These are phyloP conservation scores for Yamadazyma friedrichii DNA, from an alignment of 1,139 yeast species.

Conservation along the genomic window DNA sequence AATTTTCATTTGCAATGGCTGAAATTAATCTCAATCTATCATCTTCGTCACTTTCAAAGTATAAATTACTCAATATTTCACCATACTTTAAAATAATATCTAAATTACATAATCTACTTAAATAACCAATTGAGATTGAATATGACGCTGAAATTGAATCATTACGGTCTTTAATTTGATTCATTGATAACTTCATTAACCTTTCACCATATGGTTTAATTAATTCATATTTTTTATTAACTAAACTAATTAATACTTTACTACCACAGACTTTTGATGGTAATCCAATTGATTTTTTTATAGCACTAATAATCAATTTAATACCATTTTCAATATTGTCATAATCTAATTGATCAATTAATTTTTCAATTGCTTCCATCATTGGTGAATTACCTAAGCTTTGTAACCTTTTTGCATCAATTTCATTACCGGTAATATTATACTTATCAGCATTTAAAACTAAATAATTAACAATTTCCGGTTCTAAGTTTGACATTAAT, in stretches of 20 bases:
- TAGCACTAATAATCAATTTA: constrained; percentile 43
- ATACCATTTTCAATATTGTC: constrained; percentile 53
- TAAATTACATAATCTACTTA: constrained; percentile 63
- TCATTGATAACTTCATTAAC: constrained; percentile 54
- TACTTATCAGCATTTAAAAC: constrained; percentile 88
- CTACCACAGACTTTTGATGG: constrained; percentile 92
- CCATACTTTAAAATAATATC: constrained; percentile 57
- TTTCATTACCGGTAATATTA: constrained; percentile 65
- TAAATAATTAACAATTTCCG: constrained; percentile 83
- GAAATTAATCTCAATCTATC: constrained; percentile 51
- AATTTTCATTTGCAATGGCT: constrained; percentile 63
- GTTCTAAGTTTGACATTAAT: constrained; percentile 85
- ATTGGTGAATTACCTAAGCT: constrained; percentile 80
- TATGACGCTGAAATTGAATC: constrained; percentile 72
- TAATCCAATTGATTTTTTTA: constrained; percentile 76
- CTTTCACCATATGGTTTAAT: constrained; percentile 62
- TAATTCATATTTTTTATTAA: constrained; percentile 54
- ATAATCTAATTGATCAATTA: constrained; percentile 60
- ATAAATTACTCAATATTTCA: constrained; percentile 48
- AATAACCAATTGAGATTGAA: constrained; percentile 79
- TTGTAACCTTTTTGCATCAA: constrained; percentile 76
- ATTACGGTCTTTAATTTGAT: constrained; percentile 69
- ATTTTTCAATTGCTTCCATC: constrained; percentile 80
- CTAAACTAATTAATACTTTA: constrained; percentile 65
- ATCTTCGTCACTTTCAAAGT: constrained; percentile 55